Conservation (phyloP, 1,139 yeast species). For the Waltiozyma sp. region DNA sequence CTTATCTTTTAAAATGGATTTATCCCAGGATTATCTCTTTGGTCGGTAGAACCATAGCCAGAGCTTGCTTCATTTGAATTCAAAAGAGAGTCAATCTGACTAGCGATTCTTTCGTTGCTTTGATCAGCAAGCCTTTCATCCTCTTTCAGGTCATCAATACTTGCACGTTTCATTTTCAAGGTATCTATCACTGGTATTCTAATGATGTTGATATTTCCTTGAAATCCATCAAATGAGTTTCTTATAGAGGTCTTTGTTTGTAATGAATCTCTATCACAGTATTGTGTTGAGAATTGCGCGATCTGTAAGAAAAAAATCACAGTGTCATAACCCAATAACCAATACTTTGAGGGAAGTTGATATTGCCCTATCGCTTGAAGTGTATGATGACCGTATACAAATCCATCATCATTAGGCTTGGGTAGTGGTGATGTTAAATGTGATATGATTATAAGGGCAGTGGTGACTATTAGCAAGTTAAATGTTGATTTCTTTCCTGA, state of each 20-base stretch:
- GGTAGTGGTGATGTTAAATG: conserved; percentile 13
- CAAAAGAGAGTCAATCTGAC: too few relatives aligned
- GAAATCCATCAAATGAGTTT: conserved; percentile 8
- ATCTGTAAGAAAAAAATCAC: conserved; percentile 12
- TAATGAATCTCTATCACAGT: conserved; percentile 1
- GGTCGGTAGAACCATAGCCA: too few relatives aligned
- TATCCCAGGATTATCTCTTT: too few relatives aligned
- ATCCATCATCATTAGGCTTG: conserved; percentile 14
- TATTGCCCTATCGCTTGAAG: conserved; percentile 15
- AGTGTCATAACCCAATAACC: conserved; percentile 9
- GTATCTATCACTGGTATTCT: conserved; percentile 8
- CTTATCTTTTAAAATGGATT: too few relatives aligned
- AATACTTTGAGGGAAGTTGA: conserved; percentile 9
- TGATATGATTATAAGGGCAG: conserved; percentile 2
- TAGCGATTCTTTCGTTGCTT: background rate
- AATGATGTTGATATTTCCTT: conserved; percentile 6
- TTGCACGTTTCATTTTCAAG: conserved; percentile 8
- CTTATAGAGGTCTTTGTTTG: background rate
- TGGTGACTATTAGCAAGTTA: conserved; percentile 7
- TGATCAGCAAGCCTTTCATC: conserved; percentile 7
- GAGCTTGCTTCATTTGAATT: too few relatives aligned
- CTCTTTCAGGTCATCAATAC: conserved; percentile 8
- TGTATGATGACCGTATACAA: conserved; percentile 16
- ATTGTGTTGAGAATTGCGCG: conserved; percentile 8
- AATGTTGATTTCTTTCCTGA: conserved; percentile 7